phyloP scores from a whole-genome alignment of 305 asterid species.

The Fraxinus floribunda region DNA sequence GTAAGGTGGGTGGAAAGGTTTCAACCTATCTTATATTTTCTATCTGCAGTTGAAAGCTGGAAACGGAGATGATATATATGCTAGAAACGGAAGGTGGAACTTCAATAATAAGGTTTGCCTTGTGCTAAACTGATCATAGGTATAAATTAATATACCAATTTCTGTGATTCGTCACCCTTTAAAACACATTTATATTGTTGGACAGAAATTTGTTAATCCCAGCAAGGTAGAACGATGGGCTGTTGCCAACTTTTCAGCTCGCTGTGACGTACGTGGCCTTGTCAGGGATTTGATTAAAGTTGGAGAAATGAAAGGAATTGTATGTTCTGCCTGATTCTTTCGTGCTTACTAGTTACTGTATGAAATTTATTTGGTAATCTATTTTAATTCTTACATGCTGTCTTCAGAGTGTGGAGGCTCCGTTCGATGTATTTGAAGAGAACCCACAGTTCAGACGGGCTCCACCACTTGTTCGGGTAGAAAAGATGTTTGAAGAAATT shows the following conservation, averaged over 20 bases:
- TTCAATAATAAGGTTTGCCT: slow-evolving; percentile 53
- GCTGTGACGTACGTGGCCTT: slow-evolving; percentile 43
- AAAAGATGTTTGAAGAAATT: slow-evolving; percentile 56
- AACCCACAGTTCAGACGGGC: slow-evolving; percentile 41
- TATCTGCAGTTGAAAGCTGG: slow-evolving; percentile 60
- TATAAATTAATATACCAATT: background rate
- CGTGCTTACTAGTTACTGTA: background rate
- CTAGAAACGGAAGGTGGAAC: slow-evolving; percentile 70
- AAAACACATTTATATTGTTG: background rate
- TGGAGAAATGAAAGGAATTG: slow-evolving; percentile 65
- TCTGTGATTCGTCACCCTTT: background rate
- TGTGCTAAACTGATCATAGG: background rate
- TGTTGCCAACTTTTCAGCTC: slow-evolving; percentile 62
- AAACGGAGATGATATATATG: slow-evolving; percentile 53
- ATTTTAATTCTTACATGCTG: background rate
- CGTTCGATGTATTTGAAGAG: slow-evolving; percentile 58
- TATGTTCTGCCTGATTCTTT: slow-evolving; percentile 24
- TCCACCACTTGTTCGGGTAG: slow-evolving; percentile 58
- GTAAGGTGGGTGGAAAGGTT: background rate
- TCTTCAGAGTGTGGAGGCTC: slow-evolving; percentile 44
- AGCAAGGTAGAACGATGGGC: slow-evolving; percentile 59
- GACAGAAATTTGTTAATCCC: slow-evolving; percentile 61
- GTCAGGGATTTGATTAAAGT: slow-evolving; percentile 46
- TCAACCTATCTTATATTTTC: background rate
- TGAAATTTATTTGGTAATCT: background rate